Base-by-base conservation (phyloP, 441 rosid species). In the Metrosideros polymorpha region DNA sequence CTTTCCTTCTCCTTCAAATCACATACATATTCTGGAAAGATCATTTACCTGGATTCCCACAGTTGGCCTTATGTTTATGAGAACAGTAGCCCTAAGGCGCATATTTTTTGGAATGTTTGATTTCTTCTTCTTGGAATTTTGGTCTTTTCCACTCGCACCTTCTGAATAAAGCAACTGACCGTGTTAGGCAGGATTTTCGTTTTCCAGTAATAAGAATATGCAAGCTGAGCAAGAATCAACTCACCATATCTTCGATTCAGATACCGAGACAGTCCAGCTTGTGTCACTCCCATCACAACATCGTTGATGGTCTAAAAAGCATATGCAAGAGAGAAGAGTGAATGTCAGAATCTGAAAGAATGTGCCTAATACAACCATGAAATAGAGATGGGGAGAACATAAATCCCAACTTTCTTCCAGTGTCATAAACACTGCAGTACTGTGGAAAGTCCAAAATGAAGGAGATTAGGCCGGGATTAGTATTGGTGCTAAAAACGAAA, bases 261-360 rank as follows among this genome's bases (percentile, higher is more conserved):
- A 82, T 95, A 94, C 54, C 89, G 91, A 0, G 98, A 94, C 59
- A 97, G 94, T 63, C 94, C 96, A 17, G 97, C 97, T 88, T 95
- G 94, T n/a, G 95, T 93, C 83, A 93, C 88, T 87, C 98, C 99
- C 53, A 94, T 54, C 54, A 97, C 84, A 32, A 95, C 96, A 88
- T 95, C 99, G 18, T 95, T 95, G 47, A 95, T 83, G 19, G 98
- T 95, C 99, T 97, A 88, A 85, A 57, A 12, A 57, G 35, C 82
- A 84, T 55, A 55, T 43, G 53, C 35, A 24, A 18, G 47, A 76
- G 45, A 84, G 86, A 63, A 63, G 47, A 71, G 45, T 39, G 15
- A 39, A 12, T 22, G 25, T 32, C 49, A 39, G 47, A 39, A 71
- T 71, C 47, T 39, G 79, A 39, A 71, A 71, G 47, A 71, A 22